Evolutionary conservation across 1,284 basidiomycete species (phyloP).

Genomic region (Trametes pubescens): DNA sequence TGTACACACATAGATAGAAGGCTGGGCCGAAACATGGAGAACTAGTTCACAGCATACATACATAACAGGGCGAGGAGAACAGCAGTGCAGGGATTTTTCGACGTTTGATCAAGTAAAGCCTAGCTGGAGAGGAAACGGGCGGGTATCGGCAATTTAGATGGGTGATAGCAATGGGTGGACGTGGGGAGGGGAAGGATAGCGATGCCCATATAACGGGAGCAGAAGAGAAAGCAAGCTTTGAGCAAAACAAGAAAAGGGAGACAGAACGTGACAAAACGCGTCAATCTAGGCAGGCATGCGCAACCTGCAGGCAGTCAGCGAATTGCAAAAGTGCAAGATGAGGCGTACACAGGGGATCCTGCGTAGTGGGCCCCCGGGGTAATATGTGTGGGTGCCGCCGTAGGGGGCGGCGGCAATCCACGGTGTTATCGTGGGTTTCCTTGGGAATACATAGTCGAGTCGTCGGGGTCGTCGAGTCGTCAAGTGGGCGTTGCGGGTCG

Average conservation of each 20-base stretch:
- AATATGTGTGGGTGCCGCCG: neutral
- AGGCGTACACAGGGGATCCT: neutral
- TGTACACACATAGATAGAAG: constrained; percentile 8
- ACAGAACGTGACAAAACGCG: no score
- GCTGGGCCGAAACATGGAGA: neutral
- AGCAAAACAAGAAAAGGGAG: neutral
- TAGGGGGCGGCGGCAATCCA: neutral
- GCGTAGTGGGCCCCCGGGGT: neutral
- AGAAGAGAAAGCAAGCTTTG: no score
- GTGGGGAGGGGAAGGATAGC: neutral
- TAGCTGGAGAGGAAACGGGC: neutral
- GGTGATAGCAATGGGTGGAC: neutral
- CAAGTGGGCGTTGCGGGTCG: neutral
- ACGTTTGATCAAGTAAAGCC: no score
- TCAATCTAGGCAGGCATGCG: neutral
- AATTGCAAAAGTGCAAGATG: neutral
- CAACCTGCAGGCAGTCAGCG: neutral
- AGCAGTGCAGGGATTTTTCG: no score
- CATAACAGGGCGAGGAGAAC: no score
- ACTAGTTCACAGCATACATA: neutral
- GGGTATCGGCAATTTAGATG: neutral
- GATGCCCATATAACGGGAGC: neutral
- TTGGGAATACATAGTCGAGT: neutral
- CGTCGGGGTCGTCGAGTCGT: neutral
- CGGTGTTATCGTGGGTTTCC: neutral